Evolutionary conservation across 495 filamentous ascomycete genomes (phyloP), one percentile per base, ranked within the genome.

Genomic region (Viridothelium virens): DNA sequence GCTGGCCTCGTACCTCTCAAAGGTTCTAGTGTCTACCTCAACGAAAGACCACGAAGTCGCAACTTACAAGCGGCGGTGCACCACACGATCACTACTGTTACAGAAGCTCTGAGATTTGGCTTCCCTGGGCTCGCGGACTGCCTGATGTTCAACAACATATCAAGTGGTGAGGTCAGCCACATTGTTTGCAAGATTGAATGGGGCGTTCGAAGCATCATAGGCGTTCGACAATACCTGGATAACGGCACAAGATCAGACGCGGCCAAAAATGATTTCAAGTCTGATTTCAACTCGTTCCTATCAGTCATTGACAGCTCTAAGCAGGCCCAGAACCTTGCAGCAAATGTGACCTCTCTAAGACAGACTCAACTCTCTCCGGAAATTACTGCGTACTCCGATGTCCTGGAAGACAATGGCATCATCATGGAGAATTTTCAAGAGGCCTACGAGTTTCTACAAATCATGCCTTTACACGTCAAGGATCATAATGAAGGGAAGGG

Each of bases 111-210:
- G 56, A 63, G 67, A 25, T 56, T 71, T 4, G 62, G 44, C 63
- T 69, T 48, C 62, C n/a, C 18, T 18, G 62, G 61, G 16, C 2
- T 70, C 16, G 44, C 36, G 18, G 46, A 63, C 2, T 68, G 16
- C 53, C 62, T 69, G 16, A 61, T 1, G 6, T 56, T 18, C 46
- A 34, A 53, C 9, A 44, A 33, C 12, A 12, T 71, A 7, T 18
- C 63, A 18, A 44, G 14, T 16, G n/a, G 62, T 33, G 48, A 69
- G 16, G 70, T 65, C 47, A 75, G 72, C 31, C 73, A 75, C 65
- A 62, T 74, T 11, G 68, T 74, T 33, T 69, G 38, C 14, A 66
- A 50, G 36, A 70, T 76, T 37, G 56, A 67, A 36, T 75, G 72
- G 70, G 74, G 74, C 12, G 66, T 64, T 14, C 56, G 70, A 41